These are phyloP conservation scores for Pelargonium myrrhifolium DNA, from an alignment of 441 rosid species.

Conservation along the genomic window DNA sequence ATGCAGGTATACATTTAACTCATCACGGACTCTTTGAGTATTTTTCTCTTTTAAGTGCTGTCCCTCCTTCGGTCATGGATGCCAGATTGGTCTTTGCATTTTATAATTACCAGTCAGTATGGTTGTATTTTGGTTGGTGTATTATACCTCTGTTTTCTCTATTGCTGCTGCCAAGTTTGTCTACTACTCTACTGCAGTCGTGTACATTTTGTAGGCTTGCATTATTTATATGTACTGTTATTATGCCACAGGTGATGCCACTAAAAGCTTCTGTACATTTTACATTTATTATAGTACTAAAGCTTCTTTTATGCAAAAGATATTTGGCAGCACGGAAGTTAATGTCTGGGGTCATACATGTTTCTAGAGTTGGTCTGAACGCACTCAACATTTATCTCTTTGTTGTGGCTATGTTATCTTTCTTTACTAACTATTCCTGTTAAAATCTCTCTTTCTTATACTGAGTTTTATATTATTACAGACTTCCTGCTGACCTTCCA, in stretches of 20 bases:
- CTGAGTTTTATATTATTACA: slow-evolving; percentile 23
- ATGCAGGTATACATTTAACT: slow-evolving; percentile 57
- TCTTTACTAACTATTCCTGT: slow-evolving; percentile 1
- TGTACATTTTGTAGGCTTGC: neutral
- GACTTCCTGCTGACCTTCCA: slow-evolving; percentile 66
- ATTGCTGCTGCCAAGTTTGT: no score
- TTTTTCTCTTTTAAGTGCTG: slow-evolving; percentile 2
- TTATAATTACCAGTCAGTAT: no score
- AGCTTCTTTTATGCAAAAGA: neutral
- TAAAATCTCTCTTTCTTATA: neutral
- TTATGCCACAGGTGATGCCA: neutral
- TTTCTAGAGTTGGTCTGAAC: neutral
- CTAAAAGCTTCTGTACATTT: slow-evolving; percentile 1
- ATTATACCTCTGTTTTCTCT: no score
- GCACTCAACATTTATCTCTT: neutral
- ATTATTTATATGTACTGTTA: neutral
- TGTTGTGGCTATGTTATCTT: slow-evolving; percentile 7
- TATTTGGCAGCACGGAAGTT: neutral
- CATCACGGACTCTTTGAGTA: no score
- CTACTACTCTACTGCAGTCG: no score
- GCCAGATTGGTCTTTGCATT: no score
- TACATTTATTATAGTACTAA: neutral
- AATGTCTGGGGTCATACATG: neutral
- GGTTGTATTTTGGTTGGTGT: no score
- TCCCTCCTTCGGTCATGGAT: neutral